Evolutionary conservation across 495 filamentous ascomycete genomes (phyloP), one percentile per base, ranked within the genome.

Genomic region (Tricharina praecox): DNA sequence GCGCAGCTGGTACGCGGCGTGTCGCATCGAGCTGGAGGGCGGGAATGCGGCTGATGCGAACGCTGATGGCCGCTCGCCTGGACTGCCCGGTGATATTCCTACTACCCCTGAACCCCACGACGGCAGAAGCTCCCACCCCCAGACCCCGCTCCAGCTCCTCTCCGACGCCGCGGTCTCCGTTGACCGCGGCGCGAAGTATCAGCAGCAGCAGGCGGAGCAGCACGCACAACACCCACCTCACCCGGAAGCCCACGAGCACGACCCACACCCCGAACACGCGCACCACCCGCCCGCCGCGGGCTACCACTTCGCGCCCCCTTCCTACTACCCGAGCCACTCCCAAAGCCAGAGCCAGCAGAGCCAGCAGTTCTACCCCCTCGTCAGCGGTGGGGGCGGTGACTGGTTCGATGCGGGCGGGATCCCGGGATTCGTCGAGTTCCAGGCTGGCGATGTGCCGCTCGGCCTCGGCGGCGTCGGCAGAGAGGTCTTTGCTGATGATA

Each of bases 1-100:
- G 4, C 73, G 50, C 63, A 67, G 52, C 65, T 59, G 51, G 54
- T 59, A 51, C 28, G 25, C 66, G 28, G 69, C 67, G 37, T 66
- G 70, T 21, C 52, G 26, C 23, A 28, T 48, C 10, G 65, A 67
- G 44, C 64, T 56, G 19, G 51, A 53, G 37, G 4, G 38, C 15
- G 23, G 33, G 39, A 11, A 21, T 37, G 2, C 43, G 53, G 26
- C 41, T 42, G 30, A 50, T 38, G 41, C 26, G 50, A 41, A 32
- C 23, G 11, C 48, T 53, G 7, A 36, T 37, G 16, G 55, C 32
- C 33, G 11, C 20, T 3, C 24, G 13, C 11, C n/a, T 24, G 26
- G 3, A 25, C 3, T 3, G 11, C 1, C 41, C 41, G 21, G 19
- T 19, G n/a, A 11, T 15, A 13, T 23, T 11, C 41, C 10, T 11